Evolutionary conservation across 768 basidiomycete genomes (phyloP), one percentile per base, ranked within the genome.

Genomic region (Lentinula lateritia): DNA sequence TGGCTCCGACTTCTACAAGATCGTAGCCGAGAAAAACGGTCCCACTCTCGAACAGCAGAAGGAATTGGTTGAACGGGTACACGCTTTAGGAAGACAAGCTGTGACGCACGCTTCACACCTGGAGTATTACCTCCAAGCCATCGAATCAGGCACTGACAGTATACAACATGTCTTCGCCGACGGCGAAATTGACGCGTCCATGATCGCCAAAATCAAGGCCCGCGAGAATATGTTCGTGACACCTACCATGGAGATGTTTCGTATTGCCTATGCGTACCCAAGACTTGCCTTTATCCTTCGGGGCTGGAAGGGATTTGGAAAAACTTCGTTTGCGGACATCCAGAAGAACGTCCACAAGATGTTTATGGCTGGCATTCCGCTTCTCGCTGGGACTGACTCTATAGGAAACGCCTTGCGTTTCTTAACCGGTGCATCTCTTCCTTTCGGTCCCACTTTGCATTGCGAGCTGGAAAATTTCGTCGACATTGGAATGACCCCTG

Each of bases 401-500:
- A 18, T 35, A 13, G 50, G 50, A 34, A 15, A 52, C 16, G 12
- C 12, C 12, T 35, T 34, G 10, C 12, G 6, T 34, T 7, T 8
- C 13, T 1, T 20, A 23, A 45, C 61, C 3, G 43, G 41, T 38
- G 32, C 52, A 6, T 15, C n/a, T 20, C 10, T 64, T 1, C 38
- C 63, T 10, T 62, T 61, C 56, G 63, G 63, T 28, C 8, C 20
- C 9, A 39, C 23, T 2, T 15, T 62, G 15, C 61, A 64, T 57
- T 8, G 1, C 8, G 63, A 62, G 56, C 41, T 64, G 32, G 61
- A 62, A 35, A 54, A 57, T 18, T 46, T 64, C 9, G 56, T 64
- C 7, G 41, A 28, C 39, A 52, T 61, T n/a, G 63, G 63, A 50
- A 7, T 64, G 48, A 52, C 63, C 2, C 45, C 55, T 3, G 54